Conservation (phyloP, 2,329 filamentous ascomycete genomes). For the Aureobasidium sp. region DNA sequence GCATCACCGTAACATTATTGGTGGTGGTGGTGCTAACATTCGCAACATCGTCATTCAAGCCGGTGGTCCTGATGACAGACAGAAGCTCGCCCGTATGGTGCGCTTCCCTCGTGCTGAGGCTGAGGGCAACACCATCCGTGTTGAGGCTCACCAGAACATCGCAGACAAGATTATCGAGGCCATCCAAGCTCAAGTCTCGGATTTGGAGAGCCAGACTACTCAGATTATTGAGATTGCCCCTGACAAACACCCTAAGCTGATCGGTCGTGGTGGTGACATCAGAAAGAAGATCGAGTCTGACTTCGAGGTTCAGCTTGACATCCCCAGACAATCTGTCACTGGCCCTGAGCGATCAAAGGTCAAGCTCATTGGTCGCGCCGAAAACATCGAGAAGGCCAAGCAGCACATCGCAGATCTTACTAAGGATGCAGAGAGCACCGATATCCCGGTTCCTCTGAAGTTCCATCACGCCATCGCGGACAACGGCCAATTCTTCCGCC, state of each 20-base stretch:
- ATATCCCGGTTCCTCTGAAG: conserved; percentile 71
- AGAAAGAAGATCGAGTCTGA: conserved; percentile 78
- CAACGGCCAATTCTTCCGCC: conserved; percentile 89
- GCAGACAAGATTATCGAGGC: conserved; percentile 83
- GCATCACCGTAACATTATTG: conserved; percentile 85
- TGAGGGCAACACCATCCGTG: conserved; percentile 68
- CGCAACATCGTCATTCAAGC: conserved; percentile 80
- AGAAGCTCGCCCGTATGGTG: conserved; percentile 78
- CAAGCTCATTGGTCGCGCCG: conserved; percentile 73
- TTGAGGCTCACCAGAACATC: conserved; percentile 76
- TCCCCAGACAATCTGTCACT: conserved; percentile 65
- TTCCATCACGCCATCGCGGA: conserved; percentile 81
- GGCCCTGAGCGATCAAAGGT: conserved; percentile 76
- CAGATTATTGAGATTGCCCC: conserved; percentile 74
- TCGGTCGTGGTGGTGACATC: conserved; percentile 83
- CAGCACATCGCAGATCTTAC: conserved; percentile 71
- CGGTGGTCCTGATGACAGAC: conserved; percentile 80
- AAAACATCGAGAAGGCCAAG: conserved; percentile 78
- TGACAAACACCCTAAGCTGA: conserved; percentile 84
- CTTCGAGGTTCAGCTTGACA: conserved; percentile 80
- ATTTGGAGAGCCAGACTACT: conserved; percentile 75
- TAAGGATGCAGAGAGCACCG: conserved; percentile 84
- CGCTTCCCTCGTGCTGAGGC: conserved; percentile 85
- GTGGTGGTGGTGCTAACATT: conserved; percentile 78
- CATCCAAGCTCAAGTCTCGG: conserved; percentile 73